Percentiles rank a stretch among this genome's conserved stretches.
Conservation (phyloP, 2,329 filamentous ascomycete species). For the Chaetomium sp. region DNA sequence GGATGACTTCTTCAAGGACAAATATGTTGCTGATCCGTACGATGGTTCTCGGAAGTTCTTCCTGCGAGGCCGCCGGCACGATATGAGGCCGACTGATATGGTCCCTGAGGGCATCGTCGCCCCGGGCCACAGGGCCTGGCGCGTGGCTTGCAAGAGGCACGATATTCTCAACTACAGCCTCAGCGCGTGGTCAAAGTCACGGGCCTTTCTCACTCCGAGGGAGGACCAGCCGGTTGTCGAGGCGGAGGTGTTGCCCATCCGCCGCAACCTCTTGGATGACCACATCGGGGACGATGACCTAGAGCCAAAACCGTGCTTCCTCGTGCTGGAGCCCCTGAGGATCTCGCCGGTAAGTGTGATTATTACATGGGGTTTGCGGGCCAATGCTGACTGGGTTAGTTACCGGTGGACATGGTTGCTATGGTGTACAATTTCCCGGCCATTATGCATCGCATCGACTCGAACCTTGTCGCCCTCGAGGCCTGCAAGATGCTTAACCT, state of each 20-base stretch:
- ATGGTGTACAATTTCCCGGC: constrained; percentile 79
- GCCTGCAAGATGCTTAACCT: constrained; percentile 68
- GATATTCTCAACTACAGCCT: constrained; percentile 83
- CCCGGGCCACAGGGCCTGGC: constrained; percentile 49
- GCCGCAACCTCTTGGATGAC: constrained; percentile 82
- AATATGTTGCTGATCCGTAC: constrained; percentile 59
- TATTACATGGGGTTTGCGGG: constrained; percentile 37
- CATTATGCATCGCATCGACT: constrained; percentile 81
- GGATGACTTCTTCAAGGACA: constrained; percentile 54
- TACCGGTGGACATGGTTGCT: constrained; percentile 69
- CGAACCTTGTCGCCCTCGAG: constrained; percentile 77
- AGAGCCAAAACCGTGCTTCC: constrained; percentile 54
- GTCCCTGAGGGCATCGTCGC: constrained; percentile 60
- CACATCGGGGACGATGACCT: constrained; percentile 52
- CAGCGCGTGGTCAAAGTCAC: constrained; percentile 69
- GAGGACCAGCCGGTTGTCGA: constrained; percentile 79
- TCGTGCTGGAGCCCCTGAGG: constrained; percentile 75
- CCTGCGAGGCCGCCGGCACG: constrained; percentile 53
- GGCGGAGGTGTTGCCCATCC: constrained; percentile 71
- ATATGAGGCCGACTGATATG: constrained; percentile 64
- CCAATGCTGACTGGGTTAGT: constrained; percentile 46
- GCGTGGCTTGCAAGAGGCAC: constrained; percentile 41
- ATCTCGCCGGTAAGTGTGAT: constrained; percentile 73
- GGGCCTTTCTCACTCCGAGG: constrained; percentile 55
- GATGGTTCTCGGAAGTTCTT: constrained; percentile 67